Evolutionary conservation across 2,329 filamentous ascomycete genomes (phyloP).

Genomic region (Dichotomopilus funicola): DNA sequence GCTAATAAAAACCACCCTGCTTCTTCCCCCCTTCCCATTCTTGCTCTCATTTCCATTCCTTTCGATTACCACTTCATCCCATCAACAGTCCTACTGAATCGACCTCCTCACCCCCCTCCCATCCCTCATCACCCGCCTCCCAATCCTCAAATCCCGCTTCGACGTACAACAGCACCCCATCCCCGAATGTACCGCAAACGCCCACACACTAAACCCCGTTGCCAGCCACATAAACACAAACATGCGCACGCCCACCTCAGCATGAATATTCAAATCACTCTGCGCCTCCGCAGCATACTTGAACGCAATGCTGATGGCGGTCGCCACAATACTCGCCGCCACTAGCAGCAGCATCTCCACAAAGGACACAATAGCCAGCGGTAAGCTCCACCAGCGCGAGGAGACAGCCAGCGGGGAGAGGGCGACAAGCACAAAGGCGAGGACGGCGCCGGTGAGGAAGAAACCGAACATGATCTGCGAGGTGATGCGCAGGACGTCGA

Average conservation of each 20-base stretch:
- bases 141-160: slow-evolving; percentile 43
- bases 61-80: neutral
- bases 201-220: slow-evolving; percentile 57
- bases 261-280: slow-evolving; percentile 68
- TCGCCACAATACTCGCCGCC: slow-evolving; percentile 67
- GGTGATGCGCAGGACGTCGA: slow-evolving; percentile 65
- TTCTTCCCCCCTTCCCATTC: no score
- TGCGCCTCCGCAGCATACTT: slow-evolving; percentile 66
- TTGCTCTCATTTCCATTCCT: neutral
- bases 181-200: slow-evolving; percentile 66
- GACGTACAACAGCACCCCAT: slow-evolving; percentile 71
- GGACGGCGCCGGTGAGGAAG: slow-evolving; percentile 65
- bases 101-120: slow-evolving; percentile 7
- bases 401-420: slow-evolving; percentile 50
- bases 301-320: slow-evolving; percentile 78
- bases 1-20: no score
- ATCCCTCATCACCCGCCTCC: slow-evolving; percentile 25
- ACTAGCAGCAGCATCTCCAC: slow-evolving; percentile 60
- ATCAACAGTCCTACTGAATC: neutral
- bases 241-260: slow-evolving; percentile 65
- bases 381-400: slow-evolving; percentile 55
- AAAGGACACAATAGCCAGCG: slow-evolving; percentile 62
- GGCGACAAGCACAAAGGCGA: slow-evolving; percentile 69
- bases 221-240: slow-evolving; percentile 88
- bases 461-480: slow-evolving; percentile 86